phyloP scores from a whole-genome alignment of 495 filamentous ascomycete genomes.

The Penicillium verhagenii region DNA sequence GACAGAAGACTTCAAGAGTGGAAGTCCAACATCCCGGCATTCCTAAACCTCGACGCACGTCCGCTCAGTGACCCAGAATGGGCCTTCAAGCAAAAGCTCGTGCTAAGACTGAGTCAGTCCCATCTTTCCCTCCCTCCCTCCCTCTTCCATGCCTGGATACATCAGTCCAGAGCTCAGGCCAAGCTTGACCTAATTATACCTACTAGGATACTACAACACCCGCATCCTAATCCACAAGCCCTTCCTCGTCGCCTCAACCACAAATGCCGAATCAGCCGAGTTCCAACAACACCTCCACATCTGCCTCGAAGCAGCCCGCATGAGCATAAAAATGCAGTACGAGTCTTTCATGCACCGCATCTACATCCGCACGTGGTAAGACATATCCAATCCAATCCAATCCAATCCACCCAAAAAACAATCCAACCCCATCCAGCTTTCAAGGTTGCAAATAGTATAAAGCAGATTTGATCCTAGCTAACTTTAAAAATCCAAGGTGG shows the following conservation, averaged over 20 bases:
- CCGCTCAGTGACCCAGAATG: constrained; percentile 26
- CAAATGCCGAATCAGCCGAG: constrained; percentile 7
- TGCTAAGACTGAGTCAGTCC: constrained; percentile 20
- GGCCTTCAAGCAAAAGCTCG: constrained; percentile 31
- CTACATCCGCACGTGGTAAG: constrained; percentile 30
- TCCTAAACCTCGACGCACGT: constrained; percentile 18
- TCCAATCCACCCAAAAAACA: no score
- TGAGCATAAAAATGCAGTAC: constrained; percentile 29
- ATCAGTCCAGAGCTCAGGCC: no score
- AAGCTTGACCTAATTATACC: background rate
- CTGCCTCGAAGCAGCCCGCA: constrained; percentile 23
- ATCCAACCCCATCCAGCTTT: no score
- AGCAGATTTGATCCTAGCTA: no score
- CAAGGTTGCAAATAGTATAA: no score
- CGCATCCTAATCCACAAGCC: constrained; percentile 27
- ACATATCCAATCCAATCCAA: background rate
- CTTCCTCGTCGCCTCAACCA: constrained; percentile 22
- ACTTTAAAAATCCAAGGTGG: no score
- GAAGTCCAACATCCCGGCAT: constrained; percentile 20
- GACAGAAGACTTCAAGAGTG: constrained; percentile 17
- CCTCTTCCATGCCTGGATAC: no score
- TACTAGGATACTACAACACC: constrained; percentile 27
- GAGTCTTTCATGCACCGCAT: constrained; percentile 29
- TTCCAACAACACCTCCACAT: constrained; percentile 18
- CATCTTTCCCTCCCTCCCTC: background rate